Evolutionary conservation across 805 yeast species (phyloP).

Genomic region (Yamadazyma sp.): DNA sequence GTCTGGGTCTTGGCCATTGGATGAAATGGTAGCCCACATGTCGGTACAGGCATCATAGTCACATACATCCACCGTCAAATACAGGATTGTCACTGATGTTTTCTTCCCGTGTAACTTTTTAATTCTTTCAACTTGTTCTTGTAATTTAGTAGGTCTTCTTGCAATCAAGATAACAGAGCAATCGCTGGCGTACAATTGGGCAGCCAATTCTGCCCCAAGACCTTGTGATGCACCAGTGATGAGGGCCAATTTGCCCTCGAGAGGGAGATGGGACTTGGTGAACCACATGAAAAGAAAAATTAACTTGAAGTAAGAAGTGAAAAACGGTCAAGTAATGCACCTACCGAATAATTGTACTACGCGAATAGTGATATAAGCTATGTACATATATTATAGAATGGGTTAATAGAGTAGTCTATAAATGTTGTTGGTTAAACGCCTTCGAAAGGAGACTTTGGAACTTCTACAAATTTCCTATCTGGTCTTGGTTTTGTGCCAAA

Average conservation of each 20-base stretch:
- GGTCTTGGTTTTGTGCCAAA: conserved; percentile 31
- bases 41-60: conserved; percentile 48
- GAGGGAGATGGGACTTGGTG: conserved; percentile 21
- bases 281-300: conserved; percentile 8
- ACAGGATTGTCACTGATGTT: conserved; percentile 29
- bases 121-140: conserved; percentile 47
- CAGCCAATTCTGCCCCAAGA: conserved; percentile 77
- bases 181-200: conserved; percentile 48
- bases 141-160: conserved; percentile 63
- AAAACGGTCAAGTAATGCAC: no score
- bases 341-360: no score
- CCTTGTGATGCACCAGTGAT: conserved; percentile 97
- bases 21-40: conserved; percentile 39
- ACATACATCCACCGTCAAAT: conserved; percentile 65
- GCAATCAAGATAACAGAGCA: conserved; percentile 77
- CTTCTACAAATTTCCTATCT: conserved; percentile 15
- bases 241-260: conserved; percentile 57
- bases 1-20: conserved; percentile 55
- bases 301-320: no score
- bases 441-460: conserved; percentile 39
- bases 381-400: no score
- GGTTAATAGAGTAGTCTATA: no score
- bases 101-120: conserved; percentile 23
- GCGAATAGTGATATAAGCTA: no score
- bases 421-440: no score